These are phyloP conservation scores for Digitaria exilis DNA, from an alignment of 202 grass and related monocot species.

Conservation along the genomic window DNA sequence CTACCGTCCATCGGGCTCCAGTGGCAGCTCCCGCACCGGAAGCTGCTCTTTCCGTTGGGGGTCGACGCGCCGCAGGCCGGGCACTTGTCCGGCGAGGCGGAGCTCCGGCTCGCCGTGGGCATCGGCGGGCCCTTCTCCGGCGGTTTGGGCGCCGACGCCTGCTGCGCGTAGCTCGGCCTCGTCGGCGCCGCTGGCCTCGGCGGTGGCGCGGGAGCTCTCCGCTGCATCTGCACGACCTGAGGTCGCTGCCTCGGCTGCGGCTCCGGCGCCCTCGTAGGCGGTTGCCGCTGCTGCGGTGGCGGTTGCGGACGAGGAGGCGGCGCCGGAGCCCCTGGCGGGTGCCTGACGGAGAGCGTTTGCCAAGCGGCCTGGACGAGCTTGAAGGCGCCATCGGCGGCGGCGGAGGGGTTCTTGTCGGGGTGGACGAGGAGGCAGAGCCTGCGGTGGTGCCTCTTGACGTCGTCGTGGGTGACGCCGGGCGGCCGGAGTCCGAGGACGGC, in stretches of 20 bases:
- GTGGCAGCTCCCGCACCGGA: neutral
- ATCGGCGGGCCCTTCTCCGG: neutral
- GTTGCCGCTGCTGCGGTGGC: no score
- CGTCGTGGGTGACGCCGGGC: neutral
- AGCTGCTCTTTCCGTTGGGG: neutral
- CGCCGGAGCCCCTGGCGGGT: neutral
- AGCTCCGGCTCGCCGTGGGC: neutral
- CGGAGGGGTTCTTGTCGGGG: neutral
- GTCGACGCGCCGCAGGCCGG: neutral
- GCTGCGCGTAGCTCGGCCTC: neutral
- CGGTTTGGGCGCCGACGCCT: neutral
- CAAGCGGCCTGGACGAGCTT: conserved; percentile 19
- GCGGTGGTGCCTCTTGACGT: conserved; percentile 2
- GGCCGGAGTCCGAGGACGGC: neutral
- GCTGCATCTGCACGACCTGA: neutral
- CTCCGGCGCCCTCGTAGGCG: neutral
- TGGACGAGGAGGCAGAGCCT: neutral
- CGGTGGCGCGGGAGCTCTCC: neutral
- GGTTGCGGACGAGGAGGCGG: neutral
- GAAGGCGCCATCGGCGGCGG: neutral
- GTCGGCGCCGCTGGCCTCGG: neutral
- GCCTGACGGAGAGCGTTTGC: neutral
- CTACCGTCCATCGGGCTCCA: neutral
- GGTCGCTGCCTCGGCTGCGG: neutral
- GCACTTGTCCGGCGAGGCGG: neutral